Evolutionary conservation across 345 rosid species (phyloP).

Genomic region (Populus euphratica): DNA sequence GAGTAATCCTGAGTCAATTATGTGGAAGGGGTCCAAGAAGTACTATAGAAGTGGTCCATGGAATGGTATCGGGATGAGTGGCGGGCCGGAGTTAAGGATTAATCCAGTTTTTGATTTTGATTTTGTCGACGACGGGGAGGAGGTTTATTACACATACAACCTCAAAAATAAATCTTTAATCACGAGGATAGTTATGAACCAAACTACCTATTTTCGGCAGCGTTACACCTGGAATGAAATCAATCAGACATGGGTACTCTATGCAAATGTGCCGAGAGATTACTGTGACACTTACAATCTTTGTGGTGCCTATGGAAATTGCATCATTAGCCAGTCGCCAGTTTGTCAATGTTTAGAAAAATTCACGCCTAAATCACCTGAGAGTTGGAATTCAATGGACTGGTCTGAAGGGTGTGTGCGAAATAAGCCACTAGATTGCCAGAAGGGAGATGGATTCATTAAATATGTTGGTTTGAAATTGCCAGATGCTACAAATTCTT

Average conservation of each 20-base stretch:
- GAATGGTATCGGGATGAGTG: conserved; percentile 11
- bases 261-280: neutral
- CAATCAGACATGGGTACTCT: neutral
- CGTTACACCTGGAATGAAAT: conserved; percentile 2
- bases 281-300: neutral
- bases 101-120: neutral
- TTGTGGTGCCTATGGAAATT: conserved; percentile 17
- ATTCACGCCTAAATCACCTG: conserved; percentile 6
- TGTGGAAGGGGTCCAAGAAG: neutral
- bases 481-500: conserved; percentile 15
- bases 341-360: conserved; percentile 14
- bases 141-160: neutral
- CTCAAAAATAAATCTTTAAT: neutral
- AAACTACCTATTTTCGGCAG: neutral
- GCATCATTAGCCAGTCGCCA: neutral
- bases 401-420: conserved; percentile 16
- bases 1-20: neutral
- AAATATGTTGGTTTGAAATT: neutral
- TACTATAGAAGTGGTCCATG: conserved; percentile 12
- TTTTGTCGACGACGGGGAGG: neutral
- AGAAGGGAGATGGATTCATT: conserved; percentile 11
- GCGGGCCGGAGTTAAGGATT: neutral
- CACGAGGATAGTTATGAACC: conserved; percentile 3
- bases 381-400: neutral
- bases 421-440: conserved; percentile 1